A percentile compares a stretch with the other conserved stretches of the same genome.
These are phyloP conservation scores for Herpetomonas samuelpessoai DNA, from an alignment of 208 protist species.

Conservation along the genomic window DNA sequence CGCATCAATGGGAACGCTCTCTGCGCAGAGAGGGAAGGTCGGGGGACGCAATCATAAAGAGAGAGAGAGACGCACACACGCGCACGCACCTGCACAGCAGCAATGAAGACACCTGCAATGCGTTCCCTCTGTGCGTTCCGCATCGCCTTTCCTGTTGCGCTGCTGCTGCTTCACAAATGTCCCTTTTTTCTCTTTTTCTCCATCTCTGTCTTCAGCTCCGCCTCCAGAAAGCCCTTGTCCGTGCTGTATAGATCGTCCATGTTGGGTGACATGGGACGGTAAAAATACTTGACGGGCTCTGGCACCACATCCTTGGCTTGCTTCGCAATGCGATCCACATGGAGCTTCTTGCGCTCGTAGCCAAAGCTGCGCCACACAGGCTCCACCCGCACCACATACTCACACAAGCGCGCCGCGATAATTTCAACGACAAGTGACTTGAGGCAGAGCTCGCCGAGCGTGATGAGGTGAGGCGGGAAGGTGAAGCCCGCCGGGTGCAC, in stretches of 20 bases:
- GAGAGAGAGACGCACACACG: no score
- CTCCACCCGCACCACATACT: constrained; percentile 91
- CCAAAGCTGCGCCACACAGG: constrained; percentile 81
- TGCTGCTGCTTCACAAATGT: no score
- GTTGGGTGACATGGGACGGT: constrained; percentile 57
- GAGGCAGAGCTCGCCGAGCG: constrained; percentile 75
- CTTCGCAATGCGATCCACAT: constrained; percentile 32
- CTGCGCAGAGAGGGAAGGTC: no score
- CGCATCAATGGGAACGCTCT: no score
- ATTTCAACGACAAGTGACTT: constrained; percentile 84
- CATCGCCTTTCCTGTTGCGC: no score
- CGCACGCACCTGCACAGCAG: no score
- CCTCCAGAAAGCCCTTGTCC: constrained; percentile 19
- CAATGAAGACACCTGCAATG: no score
- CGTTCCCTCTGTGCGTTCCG: no score
- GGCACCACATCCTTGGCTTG: constrained; percentile 51
- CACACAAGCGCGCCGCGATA: constrained; percentile 70
- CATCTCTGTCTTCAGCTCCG: constrained; percentile 17
- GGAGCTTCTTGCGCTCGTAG: constrained; percentile 67
- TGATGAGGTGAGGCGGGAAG: constrained; percentile 73
- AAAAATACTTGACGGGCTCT: constrained; percentile 49
- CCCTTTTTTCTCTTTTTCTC: no score
- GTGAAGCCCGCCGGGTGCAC: constrained; percentile 78
- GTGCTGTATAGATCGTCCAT: constrained; percentile 65
- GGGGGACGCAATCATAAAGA: no score